Base-by-base conservation (phyloP, 192 early-diverging fungal species). In the Anaeromyces robustus region DNA sequence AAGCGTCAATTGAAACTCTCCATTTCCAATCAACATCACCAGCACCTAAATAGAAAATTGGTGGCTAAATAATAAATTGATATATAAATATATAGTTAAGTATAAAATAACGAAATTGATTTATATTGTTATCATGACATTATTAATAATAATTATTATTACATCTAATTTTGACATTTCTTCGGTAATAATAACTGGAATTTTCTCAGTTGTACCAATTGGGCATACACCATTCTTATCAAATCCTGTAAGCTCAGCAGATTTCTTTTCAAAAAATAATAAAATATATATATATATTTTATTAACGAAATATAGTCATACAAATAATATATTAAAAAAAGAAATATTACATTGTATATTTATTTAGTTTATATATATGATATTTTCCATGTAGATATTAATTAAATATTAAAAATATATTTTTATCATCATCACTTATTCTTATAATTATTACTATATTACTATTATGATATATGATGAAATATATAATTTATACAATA, bases 21-120 rank as follows among this genome's bases (percentile, higher is more conserved):
- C 96, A 86, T 85, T 97, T 97, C 91, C 92, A 97, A 81, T 97
- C 94, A 2, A 92, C 80, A 86, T 96, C 92, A 0, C 95, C 95
- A 30, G 92, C 94, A 29, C 95, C 95, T 17, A 95, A 83, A 83
- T 86, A 95, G 22, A 94, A 83, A 9, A 97, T 84, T 1, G 89
- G 87, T 1, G 95, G 95, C 77, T 79, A 34, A 22, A 81, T 22
- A 7, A 52, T 26, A 13, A 19, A 77, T 9, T 31, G 30, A 77
- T 52, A 34, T 83, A 52, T n/a, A 28, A 13, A 29, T n/a, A 13
- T 29, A 22, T 26, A 26, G 29, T 3, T 18, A 34, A 19, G 68
- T 29, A 78, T 37, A 16, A 4, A 30, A 28, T 39, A 77, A n/a
- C 22, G 0, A 43, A 11, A 28, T 0, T 22, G n/a, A n/a, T 5